Percentiles rank a stretch among this genome's conserved stretches.
Evolutionary conservation across 495 filamentous ascomycete genomes (phyloP).

Genomic region (Penicillium pulvis): DNA sequence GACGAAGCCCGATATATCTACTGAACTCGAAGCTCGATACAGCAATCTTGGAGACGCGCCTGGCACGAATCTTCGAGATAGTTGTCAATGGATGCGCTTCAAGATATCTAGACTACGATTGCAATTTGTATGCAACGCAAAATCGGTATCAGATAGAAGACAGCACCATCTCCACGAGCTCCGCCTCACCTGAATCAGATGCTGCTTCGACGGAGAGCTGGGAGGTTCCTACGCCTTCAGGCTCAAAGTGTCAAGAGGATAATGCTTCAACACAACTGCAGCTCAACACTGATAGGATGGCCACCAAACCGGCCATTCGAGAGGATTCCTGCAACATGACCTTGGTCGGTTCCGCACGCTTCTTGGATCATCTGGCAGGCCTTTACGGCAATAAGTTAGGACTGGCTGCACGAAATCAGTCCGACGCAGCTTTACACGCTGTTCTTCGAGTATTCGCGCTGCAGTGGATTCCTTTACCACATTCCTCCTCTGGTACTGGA

Average conservation of each 20-base stretch:
- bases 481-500: background rate
- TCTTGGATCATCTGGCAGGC: conserved; percentile 32
- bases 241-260: background rate
- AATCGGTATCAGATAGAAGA: conserved; percentile 23
- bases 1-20: conserved; percentile 25
- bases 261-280: background rate
- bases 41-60: conserved; percentile 20
- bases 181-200: background rate
- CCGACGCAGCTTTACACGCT: conserved; percentile 23
- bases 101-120: conserved; percentile 27
- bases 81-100: conserved; percentile 25
- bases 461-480: conserved; percentile 25
- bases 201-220: background rate
- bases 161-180: background rate
- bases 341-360: conserved; percentile 22
- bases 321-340: conserved; percentile 11
- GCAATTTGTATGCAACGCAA: conserved; percentile 22
- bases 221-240: background rate
- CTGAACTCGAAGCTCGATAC: conserved; percentile 28
- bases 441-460: conserved; percentile 24
- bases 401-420: conserved; percentile 11
- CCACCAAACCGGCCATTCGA: background rate
- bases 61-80: conserved; percentile 22
- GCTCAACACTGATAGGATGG: background rate
- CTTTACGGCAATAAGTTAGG: conserved; percentile 29